phyloP scores from a whole-genome alignment of 2,329 filamentous ascomycete genomes.

The Alternaria hordeiaustralica region DNA sequence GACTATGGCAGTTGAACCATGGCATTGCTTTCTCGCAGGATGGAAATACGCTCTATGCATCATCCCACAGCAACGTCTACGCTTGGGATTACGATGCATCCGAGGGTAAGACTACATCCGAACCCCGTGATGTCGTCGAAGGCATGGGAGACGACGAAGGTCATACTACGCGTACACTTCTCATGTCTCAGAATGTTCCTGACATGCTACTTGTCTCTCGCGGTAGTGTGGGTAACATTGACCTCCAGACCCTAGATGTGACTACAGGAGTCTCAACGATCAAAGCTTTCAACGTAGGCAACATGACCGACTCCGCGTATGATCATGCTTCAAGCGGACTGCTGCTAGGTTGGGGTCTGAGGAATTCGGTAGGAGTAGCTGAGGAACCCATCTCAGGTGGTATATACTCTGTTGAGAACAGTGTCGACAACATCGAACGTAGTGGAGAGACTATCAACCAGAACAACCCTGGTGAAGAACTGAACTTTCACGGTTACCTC shows the following conservation, averaged over 20 bases:
- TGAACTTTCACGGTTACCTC: conserved; percentile 74
- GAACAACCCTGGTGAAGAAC: conserved; percentile 75
- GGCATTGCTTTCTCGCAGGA: conserved; percentile 59
- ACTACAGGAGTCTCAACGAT: conserved; percentile 70
- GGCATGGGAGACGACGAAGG: conserved; percentile 66
- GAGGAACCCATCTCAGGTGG: conserved; percentile 63
- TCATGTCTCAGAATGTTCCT: conserved; percentile 63
- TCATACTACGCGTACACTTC: conserved; percentile 71
- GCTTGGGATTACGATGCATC: conserved; percentile 70
- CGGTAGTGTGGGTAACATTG: conserved; percentile 69
- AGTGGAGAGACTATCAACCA: conserved; percentile 66
- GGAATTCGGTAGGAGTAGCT: conserved; percentile 75
- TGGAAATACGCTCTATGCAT: conserved; percentile 61
- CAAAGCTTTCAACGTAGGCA: conserved; percentile 64
- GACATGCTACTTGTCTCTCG: conserved; percentile 69
- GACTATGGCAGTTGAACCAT: conserved; percentile 54
- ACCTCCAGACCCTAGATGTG: conserved; percentile 59
- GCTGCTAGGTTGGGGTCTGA: conserved; percentile 69
- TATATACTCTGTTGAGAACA: conserved; percentile 71
- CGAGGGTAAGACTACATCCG: conserved; percentile 55
- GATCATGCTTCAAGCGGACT: conserved; percentile 60
- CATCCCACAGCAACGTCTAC: conserved; percentile 64
- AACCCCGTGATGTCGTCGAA: conserved; percentile 61
- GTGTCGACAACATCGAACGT: conserved; percentile 68
- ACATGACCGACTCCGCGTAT: conserved; percentile 50